Conservation (phyloP, 176 grass and related monocot genomes). For the Alloteropsis semialata region DNA sequence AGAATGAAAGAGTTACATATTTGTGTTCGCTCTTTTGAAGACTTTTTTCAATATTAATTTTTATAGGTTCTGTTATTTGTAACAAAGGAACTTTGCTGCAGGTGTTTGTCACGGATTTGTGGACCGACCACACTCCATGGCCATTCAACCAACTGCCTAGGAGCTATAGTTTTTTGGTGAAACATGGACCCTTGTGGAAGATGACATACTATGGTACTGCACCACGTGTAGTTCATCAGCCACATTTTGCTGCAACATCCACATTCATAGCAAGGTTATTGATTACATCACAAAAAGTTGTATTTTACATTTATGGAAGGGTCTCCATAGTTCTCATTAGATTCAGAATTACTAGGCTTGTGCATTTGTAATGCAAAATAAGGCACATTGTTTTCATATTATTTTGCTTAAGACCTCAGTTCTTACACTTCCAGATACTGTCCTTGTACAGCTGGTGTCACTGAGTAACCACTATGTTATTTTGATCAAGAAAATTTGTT, state of each 20-base stretch:
- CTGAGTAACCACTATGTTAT: not conserved
- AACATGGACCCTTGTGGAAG: slow-evolving; percentile 92
- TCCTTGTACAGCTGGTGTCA: slow-evolving; percentile 9
- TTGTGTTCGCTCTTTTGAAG: not conserved
- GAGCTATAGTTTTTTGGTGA: slow-evolving; percentile 98
- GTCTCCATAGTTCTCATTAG: not conserved
- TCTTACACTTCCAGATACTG: not conserved
- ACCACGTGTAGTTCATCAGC: slow-evolving; percentile 87
- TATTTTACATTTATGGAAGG: slow-evolving; percentile 5
- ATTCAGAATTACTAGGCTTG: slow-evolving; percentile 5
- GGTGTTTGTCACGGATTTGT: slow-evolving; percentile 94
- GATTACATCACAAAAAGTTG: slow-evolving; percentile 10
- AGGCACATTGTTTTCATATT: not conserved
- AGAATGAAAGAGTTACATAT: not conserved
- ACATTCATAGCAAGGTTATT: slow-evolving; percentile 91
- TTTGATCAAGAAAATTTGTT: not conserved
- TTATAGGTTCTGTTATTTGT: not conserved
- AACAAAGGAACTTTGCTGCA: slow-evolving; percentile 28
- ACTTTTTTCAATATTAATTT: not conserved
- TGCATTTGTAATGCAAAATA: slow-evolving; percentile 3
- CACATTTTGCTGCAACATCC: slow-evolving; percentile 94
- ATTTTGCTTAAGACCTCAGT: not conserved
- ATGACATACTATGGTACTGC: slow-evolving; percentile 96
- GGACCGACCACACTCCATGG: slow-evolving; percentile 96
- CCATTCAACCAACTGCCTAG: slow-evolving; percentile 98